Conservation (phyloP, 2,329 filamentous ascomycete genomes). For the Huntiella moniliformis region DNA sequence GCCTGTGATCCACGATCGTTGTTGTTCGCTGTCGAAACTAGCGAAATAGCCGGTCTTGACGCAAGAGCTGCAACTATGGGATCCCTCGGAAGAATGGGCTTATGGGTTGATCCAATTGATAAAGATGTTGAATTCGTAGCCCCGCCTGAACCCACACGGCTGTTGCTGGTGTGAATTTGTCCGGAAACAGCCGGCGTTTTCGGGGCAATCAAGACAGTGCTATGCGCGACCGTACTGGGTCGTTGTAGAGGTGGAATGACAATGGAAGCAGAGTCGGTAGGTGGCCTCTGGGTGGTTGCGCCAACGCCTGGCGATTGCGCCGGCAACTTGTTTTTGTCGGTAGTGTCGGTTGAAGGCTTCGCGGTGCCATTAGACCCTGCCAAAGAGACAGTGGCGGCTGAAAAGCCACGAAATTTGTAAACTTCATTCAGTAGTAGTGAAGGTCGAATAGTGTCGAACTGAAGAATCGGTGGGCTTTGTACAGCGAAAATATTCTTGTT, state of each 20-base stretch:
- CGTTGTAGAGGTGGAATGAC: too few species aligned
- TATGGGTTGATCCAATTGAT: too few species aligned
- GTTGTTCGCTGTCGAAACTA: neutral
- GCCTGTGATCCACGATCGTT: neutral
- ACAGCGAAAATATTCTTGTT: constrained; percentile 11
- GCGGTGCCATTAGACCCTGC: neutral
- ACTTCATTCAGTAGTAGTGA: constrained; percentile 7
- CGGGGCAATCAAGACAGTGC: too few species aligned
- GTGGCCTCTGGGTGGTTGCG: neutral
- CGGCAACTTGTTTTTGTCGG: neutral
- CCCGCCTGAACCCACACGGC: too few species aligned
- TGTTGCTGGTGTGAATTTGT: too few species aligned
- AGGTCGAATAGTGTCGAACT: constrained; percentile 9
- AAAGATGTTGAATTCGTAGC: too few species aligned
- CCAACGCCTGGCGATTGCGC: neutral
- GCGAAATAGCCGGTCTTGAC: neutral
- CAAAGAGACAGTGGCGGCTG: neutral
- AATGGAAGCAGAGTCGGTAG: neutral
- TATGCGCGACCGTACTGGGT: too few species aligned
- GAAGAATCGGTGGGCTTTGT: constrained; percentile 9
- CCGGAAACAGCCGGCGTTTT: too few species aligned
- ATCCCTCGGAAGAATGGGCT: too few species aligned
- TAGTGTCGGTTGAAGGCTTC: neutral
- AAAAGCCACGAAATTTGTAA: constrained; percentile 6
- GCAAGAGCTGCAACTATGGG: neutral